Evolutionary conservation across 306 rosid species (phyloP).

Genomic region (Rosa persica): DNA sequence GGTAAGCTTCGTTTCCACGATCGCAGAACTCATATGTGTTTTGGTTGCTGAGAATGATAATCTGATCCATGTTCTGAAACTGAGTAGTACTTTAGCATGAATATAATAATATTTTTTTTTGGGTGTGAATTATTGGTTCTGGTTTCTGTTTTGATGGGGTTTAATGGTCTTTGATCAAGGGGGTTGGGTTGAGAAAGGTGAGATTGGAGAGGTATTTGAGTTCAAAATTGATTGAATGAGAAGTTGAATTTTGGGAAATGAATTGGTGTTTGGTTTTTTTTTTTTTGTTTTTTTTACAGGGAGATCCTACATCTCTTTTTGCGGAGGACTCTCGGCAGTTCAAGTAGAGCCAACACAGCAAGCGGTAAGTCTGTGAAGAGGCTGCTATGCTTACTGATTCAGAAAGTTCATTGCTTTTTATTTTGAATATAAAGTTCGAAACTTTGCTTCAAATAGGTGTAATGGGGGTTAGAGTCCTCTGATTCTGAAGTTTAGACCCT

Average conservation of each 20-base stretch:
- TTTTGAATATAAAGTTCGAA: neutral
- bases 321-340: neutral
- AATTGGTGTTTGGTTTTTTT: neutral
- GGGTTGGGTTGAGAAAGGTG: neutral
- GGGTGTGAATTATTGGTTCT: neutral
- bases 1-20: conserved; percentile 13
- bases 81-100: neutral
- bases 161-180: conserved; percentile 11
- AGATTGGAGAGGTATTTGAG: conserved; percentile 6
- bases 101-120: neutral
- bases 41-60: neutral
- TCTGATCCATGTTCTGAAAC: conserved; percentile 2
- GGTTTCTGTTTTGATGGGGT: neutral
- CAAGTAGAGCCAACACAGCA: neutral
- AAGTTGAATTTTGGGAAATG: conserved; percentile 8
- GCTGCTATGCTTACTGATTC: neutral
- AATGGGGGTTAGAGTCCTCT: neutral
- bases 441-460: neutral
- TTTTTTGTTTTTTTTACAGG: neutral
- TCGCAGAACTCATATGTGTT: neutral
- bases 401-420: neutral
- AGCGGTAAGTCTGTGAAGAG: neutral
- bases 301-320: neutral
- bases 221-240: neutral
- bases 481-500: neutral